Evolutionary conservation across 2,329 filamentous ascomycete genomes (phyloP).

Genomic region (Phaeosphaeriaceae sp.): DNA sequence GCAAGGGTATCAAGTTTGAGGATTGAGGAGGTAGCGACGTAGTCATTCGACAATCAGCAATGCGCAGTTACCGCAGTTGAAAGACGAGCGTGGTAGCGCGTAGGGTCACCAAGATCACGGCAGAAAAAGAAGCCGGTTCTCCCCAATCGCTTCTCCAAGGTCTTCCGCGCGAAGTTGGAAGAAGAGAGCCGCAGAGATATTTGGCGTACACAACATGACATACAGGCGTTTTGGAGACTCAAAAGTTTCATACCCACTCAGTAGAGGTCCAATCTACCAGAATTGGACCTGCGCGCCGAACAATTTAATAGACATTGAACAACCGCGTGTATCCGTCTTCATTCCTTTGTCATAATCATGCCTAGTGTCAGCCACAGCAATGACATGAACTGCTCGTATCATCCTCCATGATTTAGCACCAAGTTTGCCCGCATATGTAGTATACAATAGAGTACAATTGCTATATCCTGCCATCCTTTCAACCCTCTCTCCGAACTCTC

Average conservation of each 20-base stretch:
- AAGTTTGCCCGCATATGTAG: too few relatives aligned
- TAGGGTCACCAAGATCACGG: too few relatives aligned
- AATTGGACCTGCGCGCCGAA: not conserved
- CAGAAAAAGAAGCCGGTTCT: too few relatives aligned
- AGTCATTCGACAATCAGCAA: not conserved
- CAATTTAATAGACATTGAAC: not conserved
- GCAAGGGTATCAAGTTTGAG: conserved; percentile 93
- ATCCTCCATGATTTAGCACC: not conserved
- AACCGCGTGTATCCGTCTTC: not conserved
- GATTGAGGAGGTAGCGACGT: conserved; percentile 60
- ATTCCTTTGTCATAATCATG: not conserved
- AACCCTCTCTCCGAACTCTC: too few relatives aligned
- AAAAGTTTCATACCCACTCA: conserved; percentile 32
- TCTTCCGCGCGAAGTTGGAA: not conserved
- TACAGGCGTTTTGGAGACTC: conserved; percentile 17
- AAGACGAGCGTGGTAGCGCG: not conserved
- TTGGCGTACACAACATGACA: conserved; percentile 6
- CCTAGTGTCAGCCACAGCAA: not conserved
- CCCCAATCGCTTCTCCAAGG: too few relatives aligned
- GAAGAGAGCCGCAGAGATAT: not conserved
- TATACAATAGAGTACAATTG: too few relatives aligned
- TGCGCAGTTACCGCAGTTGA: not conserved
- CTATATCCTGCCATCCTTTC: too few relatives aligned
- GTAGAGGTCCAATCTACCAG: not conserved
- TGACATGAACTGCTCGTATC: not conserved